Percentiles rank a stretch among this genome's conserved stretches.
Evolutionary conservation across 202 grass and related monocot species (phyloP).

Genomic region (Carex arenaria): DNA sequence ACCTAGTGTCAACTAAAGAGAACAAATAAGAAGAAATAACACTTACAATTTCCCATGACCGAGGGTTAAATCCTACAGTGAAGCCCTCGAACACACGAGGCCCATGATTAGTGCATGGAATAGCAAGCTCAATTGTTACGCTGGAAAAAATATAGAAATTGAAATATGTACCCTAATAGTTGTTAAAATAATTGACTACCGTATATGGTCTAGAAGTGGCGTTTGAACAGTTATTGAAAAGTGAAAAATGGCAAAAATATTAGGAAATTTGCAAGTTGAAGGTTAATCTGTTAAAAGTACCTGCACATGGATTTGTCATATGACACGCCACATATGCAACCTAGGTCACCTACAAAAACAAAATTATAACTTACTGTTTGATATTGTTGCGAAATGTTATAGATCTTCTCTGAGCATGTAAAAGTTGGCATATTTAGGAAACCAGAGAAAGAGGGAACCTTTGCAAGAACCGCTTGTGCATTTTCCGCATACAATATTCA

Average conservation of each 20-base stretch:
- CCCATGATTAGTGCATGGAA: constrained; percentile 64
- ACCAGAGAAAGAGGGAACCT: constrained; percentile 41
- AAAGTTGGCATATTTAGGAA: not conserved
- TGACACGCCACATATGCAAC: constrained; percentile 69
- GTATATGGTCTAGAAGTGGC: not conserved
- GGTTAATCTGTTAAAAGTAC: constrained; percentile 32
- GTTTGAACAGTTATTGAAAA: not conserved
- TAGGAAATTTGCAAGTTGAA: not conserved
- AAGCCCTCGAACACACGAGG: constrained; percentile 80
- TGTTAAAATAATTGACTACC: not conserved
- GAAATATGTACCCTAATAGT: not conserved
- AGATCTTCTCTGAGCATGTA: not conserved
- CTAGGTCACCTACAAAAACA: constrained; percentile 40
- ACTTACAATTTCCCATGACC: constrained; percentile 78
- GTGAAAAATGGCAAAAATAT: not conserved
- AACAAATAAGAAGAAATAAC: not conserved
- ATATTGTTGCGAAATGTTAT: not conserved
- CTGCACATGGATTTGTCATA: constrained; percentile 78
- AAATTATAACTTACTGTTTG: not conserved
- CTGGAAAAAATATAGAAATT: constrained; percentile 32
- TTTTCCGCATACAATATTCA: constrained; percentile 77
- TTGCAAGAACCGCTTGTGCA: constrained; percentile 65
- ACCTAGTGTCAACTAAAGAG: not conserved
- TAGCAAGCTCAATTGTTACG: constrained; percentile 65
- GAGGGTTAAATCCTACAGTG: constrained; percentile 77